Percentiles rank a stretch among this genome's conserved stretches.
These are phyloP conservation scores for Colletotrichum incanum DNA, from an alignment of 2,329 filamentous ascomycete species.

Conservation along the genomic window DNA sequence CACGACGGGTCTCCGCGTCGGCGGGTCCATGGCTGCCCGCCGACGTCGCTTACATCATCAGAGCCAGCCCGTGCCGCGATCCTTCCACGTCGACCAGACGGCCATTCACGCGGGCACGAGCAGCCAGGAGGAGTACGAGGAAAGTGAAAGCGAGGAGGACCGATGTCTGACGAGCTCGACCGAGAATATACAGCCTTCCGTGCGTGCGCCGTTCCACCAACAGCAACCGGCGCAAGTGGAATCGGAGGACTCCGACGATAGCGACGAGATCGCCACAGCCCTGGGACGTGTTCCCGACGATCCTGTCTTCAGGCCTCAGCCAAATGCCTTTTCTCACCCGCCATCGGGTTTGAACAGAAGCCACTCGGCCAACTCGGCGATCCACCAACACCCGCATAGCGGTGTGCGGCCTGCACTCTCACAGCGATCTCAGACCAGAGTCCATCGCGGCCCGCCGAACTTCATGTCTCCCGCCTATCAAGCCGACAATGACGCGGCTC, in stretches of 20 bases:
- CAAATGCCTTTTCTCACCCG: slow-evolving; percentile 92
- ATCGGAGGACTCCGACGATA: slow-evolving; percentile 64
- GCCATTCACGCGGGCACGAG: slow-evolving; percentile 68
- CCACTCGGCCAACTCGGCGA: slow-evolving; percentile 65
- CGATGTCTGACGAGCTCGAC: slow-evolving; percentile 72
- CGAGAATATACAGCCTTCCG: slow-evolving; percentile 62
- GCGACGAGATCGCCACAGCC: slow-evolving; percentile 87
- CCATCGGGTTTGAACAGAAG: slow-evolving; percentile 68
- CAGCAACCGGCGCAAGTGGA: slow-evolving; percentile 56
- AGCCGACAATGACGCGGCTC: slow-evolving; percentile 91
- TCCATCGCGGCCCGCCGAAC: slow-evolving; percentile 67
- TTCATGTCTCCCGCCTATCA: slow-evolving; percentile 83
- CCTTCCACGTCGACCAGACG: slow-evolving; percentile 57
- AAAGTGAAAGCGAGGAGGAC: slow-evolving; percentile 93
- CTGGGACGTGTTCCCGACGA: slow-evolving; percentile 74
- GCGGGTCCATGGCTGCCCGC: slow-evolving; percentile 74
- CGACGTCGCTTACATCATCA: slow-evolving; percentile 64
- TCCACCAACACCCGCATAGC: slow-evolving; percentile 65
- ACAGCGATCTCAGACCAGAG: slow-evolving; percentile 63
- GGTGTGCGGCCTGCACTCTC: slow-evolving; percentile 66
- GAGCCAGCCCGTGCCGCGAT: slow-evolving; percentile 50
- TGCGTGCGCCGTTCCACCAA: slow-evolving; percentile 48
- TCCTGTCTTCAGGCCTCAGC: slow-evolving; percentile 83
- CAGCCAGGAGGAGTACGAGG: slow-evolving; percentile 95
- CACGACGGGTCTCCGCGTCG: slow-evolving; percentile 87